Conservation (phyloP, 352 stramenopile species). For the Globisporangium cylindrosporum region DNA sequence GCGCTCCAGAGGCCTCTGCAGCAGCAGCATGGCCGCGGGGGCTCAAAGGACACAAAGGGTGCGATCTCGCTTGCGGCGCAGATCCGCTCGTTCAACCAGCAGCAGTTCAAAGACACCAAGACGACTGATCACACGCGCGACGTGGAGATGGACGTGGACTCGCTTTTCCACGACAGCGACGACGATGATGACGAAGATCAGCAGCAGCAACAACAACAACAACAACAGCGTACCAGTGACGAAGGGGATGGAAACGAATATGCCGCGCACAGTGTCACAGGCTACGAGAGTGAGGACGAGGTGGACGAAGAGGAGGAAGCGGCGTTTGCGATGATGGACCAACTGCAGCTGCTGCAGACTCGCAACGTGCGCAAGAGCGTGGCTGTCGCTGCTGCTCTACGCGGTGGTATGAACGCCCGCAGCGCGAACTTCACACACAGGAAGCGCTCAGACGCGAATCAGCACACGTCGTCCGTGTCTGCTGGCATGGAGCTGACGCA, state of each 20-base stretch:
- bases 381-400: neutral
- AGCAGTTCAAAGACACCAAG: slow-evolving; percentile 4
- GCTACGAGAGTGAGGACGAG: slow-evolving; percentile 13
- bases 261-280: neutral
- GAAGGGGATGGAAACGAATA: neutral
- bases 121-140: neutral
- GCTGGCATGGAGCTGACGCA: slow-evolving; percentile 38
- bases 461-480: neutral
- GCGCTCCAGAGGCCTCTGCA: neutral
- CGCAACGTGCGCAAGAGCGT: neutral
- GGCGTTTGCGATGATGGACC: slow-evolving; percentile 16
- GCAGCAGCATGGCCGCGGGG: neutral
- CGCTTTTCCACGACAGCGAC: neutral
- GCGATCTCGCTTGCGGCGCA: slow-evolving; percentile 8
- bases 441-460: neutral
- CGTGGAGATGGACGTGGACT: neutral
- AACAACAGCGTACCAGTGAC: neutral
- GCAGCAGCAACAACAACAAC: neutral
- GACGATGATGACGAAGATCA: slow-evolving; percentile 3
- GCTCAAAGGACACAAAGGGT: neutral
- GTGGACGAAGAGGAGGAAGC: slow-evolving; percentile 15
- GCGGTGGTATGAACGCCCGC: neutral
- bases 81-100: slow-evolving; percentile 16
- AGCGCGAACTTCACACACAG: neutral
- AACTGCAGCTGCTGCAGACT: slow-evolving; percentile 16